phyloP scores from a whole-genome alignment of 2,329 filamentous ascomycete genomes.

The Botryotinia convoluta region DNA sequence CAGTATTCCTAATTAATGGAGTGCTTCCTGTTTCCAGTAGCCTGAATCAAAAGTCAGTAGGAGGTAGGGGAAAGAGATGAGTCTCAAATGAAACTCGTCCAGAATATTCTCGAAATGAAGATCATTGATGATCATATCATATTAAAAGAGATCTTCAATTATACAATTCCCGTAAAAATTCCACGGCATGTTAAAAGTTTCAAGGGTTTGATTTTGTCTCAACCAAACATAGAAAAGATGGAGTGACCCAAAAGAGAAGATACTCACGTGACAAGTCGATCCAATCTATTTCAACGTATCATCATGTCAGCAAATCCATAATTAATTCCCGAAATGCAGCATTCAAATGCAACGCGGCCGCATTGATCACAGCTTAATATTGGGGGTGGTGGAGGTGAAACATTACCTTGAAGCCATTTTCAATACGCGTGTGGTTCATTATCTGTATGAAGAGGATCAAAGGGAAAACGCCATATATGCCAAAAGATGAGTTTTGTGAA shows the following conservation, averaged over 20 bases:
- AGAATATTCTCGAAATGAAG: constrained; percentile 5
- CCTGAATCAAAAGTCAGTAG: constrained; percentile 47
- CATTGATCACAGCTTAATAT: constrained; percentile 9
- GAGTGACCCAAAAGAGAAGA: not conserved
- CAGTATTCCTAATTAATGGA: constrained; percentile 91
- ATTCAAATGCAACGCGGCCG: constrained; percentile 5
- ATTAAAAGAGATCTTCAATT: not conserved
- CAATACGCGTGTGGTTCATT: constrained; percentile 30
- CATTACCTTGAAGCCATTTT: constrained; percentile 41
- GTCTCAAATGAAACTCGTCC: not conserved
- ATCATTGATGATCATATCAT: constrained; percentile 1
- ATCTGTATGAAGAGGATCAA: constrained; percentile 26
- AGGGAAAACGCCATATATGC: constrained; percentile 24
- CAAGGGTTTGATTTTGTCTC: constrained; percentile 4
- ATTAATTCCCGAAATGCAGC: constrained; percentile 1
- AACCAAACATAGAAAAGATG: not conserved
- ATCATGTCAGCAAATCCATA: constrained; percentile 27
- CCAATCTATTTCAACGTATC: constrained; percentile 56
- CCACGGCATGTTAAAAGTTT: not conserved
- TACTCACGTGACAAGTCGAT: constrained; percentile 83
- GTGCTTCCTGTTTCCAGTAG: constrained; percentile 97
- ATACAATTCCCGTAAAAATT: not conserved
- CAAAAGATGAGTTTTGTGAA: not conserved
- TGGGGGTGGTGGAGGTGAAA: constrained; percentile 13
- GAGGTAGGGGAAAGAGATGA: not conserved